Evolutionary conservation across 208 protist genomes (phyloP).

Genomic region (Endotrypanum monterogeii): DNA sequence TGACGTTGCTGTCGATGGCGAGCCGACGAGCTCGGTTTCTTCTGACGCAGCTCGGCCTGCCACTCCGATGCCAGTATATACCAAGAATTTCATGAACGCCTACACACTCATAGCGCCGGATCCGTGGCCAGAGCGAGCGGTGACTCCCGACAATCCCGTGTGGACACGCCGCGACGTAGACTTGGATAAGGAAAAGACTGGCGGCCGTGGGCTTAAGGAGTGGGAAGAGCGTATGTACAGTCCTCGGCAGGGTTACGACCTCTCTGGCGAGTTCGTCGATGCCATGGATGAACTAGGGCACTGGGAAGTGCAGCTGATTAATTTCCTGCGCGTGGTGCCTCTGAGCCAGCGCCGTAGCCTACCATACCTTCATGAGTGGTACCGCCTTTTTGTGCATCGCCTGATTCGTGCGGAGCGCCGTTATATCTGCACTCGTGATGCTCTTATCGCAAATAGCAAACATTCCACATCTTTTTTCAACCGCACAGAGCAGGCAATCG

Average conservation of each 20-base stretch:
- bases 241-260: slow-evolving; percentile 60
- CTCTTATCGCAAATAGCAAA: slow-evolving; percentile 32
- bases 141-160: slow-evolving; percentile 79
- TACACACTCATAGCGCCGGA: slow-evolving; percentile 46
- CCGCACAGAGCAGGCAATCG: slow-evolving; percentile 61
- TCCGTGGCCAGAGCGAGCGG: slow-evolving; percentile 78
- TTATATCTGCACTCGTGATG: slow-evolving; percentile 66
- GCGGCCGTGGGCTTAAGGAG: slow-evolving; percentile 40
- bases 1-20: not conserved
- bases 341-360: slow-evolving; percentile 72
- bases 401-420: slow-evolving; percentile 74
- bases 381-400: slow-evolving; percentile 71
- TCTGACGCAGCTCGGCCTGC: not conserved
- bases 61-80: slow-evolving; percentile 9
- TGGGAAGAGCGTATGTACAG: slow-evolving; percentile 61
- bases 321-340: slow-evolving; percentile 64
- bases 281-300: slow-evolving; percentile 79
- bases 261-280: slow-evolving; percentile 70
- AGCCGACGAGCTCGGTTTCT: not conserved
- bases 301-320: slow-evolving; percentile 69
- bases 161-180: slow-evolving; percentile 54
- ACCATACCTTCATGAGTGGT: slow-evolving; percentile 77
- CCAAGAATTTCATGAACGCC: slow-evolving; percentile 39
- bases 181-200: slow-evolving; percentile 42
- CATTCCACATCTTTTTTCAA: slow-evolving; percentile 43